phyloP scores from a whole-genome alignment of 78 protist species.

The Planoprotostelium fungivorum region DNA sequence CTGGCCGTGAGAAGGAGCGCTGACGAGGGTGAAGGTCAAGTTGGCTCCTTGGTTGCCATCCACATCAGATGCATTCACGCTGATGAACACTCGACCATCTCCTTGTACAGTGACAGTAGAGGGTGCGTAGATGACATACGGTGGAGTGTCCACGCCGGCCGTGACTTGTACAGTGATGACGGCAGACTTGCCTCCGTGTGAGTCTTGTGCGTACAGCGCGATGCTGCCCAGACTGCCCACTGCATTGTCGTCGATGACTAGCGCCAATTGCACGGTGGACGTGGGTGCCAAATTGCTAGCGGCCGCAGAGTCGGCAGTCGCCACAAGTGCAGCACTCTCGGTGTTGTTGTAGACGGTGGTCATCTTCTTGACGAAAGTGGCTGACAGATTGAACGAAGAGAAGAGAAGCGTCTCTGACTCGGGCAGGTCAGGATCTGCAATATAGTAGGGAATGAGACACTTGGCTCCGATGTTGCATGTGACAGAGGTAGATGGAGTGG shows the following conservation, averaged over 20 bases:
- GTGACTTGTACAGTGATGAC: not conserved
- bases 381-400: not conserved
- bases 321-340: too few relatives aligned
- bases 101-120: not conserved
- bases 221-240: not conserved
- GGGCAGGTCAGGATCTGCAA: not conserved
- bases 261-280: not conserved
- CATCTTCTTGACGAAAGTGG: not conserved
- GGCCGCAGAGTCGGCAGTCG: not conserved
- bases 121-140: not conserved
- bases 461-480: not conserved
- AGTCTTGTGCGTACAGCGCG: not conserved
- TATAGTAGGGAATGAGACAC: not conserved
- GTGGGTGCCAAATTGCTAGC: not conserved
- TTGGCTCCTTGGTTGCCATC: not conserved
- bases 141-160: not conserved
- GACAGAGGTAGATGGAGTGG: not conserved
- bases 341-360: not conserved
- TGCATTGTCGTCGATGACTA: not conserved
- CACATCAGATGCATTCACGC: not conserved
- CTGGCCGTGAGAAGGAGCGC: not conserved
- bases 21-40: not conserved
- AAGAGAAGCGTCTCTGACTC: not conserved
- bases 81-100: not conserved
- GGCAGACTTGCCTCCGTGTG: not conserved